These are phyloP conservation scores for Penicillium cosmopolitanum DNA, from an alignment of 495 filamentous ascomycete genomes.

Conservation along the genomic window DNA sequence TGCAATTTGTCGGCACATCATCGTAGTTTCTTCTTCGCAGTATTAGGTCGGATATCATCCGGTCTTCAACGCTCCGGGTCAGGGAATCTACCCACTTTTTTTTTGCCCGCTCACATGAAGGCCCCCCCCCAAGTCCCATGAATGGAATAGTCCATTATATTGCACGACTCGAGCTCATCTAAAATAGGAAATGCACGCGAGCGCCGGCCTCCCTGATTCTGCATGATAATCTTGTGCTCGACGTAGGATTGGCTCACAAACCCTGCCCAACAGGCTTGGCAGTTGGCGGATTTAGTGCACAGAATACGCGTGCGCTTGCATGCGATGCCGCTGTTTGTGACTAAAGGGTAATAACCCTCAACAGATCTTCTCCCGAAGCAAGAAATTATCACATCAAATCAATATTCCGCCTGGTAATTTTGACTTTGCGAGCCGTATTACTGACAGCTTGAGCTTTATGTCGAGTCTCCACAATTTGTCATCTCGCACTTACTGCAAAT, in stretches of 20 bases:
- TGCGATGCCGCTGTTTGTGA: not conserved
- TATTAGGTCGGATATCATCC: not conserved
- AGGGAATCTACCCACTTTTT: slow-evolving; percentile 3
- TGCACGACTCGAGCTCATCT: slow-evolving; percentile 2
- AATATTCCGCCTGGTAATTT: not conserved
- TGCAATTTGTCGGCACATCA: slow-evolving; percentile 4
- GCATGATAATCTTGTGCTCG: slow-evolving; percentile 15
- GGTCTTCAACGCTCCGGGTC: slow-evolving; percentile 10
- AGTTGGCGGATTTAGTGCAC: not conserved
- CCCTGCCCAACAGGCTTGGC: slow-evolving; percentile 14
- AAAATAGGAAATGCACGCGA: slow-evolving; percentile 27
- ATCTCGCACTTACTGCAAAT: slow-evolving; percentile 17
- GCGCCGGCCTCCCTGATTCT: slow-evolving; percentile 10
- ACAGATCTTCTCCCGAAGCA: not conserved
- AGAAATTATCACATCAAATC: not conserved
- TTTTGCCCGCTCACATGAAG: slow-evolving; percentile 18
- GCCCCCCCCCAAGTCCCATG: not conserved
- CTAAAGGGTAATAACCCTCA: not conserved
- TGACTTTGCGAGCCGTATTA: slow-evolving; percentile 4
- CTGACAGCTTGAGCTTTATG: slow-evolving; percentile 6
- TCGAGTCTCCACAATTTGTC: slow-evolving; percentile 23
- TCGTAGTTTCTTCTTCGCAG: not conserved
- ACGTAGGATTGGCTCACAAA: slow-evolving; percentile 14
- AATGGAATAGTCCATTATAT: not conserved
- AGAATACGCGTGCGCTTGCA: slow-evolving; percentile 5